phyloP scores from a whole-genome alignment of 1,284 basidiomycete species.

The Cryptococcus sp. region DNA sequence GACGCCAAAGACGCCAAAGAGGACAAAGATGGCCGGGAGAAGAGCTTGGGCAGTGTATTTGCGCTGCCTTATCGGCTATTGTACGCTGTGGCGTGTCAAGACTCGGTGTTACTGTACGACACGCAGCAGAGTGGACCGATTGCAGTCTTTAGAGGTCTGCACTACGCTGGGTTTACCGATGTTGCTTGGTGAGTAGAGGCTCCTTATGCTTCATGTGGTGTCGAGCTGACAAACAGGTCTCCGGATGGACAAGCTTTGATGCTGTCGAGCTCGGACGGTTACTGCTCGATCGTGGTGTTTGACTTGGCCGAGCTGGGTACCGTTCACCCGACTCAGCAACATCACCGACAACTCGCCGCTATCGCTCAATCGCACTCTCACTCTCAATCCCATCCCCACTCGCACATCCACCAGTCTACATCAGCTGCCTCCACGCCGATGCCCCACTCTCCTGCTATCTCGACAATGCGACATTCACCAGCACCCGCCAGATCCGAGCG shows the following conservation, averaged over 20 bases:
- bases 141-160: constrained; percentile 87
- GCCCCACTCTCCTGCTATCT: constrained; percentile 46
- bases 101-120: constrained; percentile 91
- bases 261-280: constrained; percentile 89
- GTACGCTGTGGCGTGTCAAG: constrained; percentile 94
- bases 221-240: constrained; percentile 57
- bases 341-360: constrained; percentile 74
- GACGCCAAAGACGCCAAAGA: neutral
- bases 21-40: constrained; percentile 19
- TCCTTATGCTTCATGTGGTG: neutral
- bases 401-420: too few species aligned
- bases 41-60: constrained; percentile 55
- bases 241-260: constrained; percentile 91
- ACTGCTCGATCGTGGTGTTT: constrained; percentile 82
- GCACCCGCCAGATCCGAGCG: constrained; percentile 34
- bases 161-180: constrained; percentile 98
- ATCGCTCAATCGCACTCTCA: constrained; percentile 73
- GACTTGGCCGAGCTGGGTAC: constrained; percentile 80
- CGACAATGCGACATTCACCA: constrained; percentile 40
- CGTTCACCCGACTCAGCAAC: constrained; percentile 78
- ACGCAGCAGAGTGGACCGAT: constrained; percentile 93
- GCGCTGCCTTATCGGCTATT: constrained; percentile 89
- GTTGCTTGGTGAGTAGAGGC: constrained; percentile 71
- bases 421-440: constrained; percentile 33
- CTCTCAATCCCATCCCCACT: constrained; percentile 33